Evolutionary conservation across 257 asterid genomes (phyloP).

Genomic region (Buddleja alternifolia): DNA sequence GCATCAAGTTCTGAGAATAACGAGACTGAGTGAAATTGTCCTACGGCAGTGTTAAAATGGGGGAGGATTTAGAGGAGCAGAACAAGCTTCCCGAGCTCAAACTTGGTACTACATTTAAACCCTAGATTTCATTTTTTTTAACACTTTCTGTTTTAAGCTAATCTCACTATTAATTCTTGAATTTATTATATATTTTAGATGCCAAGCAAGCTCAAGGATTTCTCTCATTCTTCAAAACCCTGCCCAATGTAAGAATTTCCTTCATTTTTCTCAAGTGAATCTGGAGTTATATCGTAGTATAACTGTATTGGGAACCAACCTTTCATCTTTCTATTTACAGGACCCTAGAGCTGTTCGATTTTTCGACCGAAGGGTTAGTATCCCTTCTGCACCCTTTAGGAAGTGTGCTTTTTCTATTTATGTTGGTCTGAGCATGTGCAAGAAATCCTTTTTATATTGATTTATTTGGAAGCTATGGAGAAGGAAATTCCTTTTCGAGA

Average conservation of each 20-base stretch:
- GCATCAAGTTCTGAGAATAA: not conserved
- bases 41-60: slow-evolving; percentile 44
- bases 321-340: slow-evolving; percentile 53
- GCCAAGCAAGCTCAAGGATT: slow-evolving; percentile 99
- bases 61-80: slow-evolving; percentile 56
- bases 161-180: slow-evolving; percentile 14
- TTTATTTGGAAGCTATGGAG: slow-evolving; percentile 14
- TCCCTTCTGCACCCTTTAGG: not conserved
- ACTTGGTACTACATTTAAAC: slow-evolving; percentile 56
- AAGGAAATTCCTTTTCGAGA: not conserved
- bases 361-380: slow-evolving; percentile 93
- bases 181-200: slow-evolving; percentile 46
- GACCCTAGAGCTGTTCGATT: slow-evolving; percentile 87
- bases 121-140: slow-evolving; percentile 24
- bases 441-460: not conserved
- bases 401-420: slow-evolving; percentile 1
- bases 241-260: slow-evolving; percentile 57
- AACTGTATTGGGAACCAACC: not conserved
- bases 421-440: not conserved
- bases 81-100: slow-evolving; percentile 87
- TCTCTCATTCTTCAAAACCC: slow-evolving; percentile 81
- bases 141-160: slow-evolving; percentile 1
- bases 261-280: not conserved
- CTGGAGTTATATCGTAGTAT: not conserved
- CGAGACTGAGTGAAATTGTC: not conserved